These are phyloP conservation scores for Colletotrichum tropicicola DNA, from an alignment of 2,329 filamentous ascomycete species.

Conservation along the genomic window DNA sequence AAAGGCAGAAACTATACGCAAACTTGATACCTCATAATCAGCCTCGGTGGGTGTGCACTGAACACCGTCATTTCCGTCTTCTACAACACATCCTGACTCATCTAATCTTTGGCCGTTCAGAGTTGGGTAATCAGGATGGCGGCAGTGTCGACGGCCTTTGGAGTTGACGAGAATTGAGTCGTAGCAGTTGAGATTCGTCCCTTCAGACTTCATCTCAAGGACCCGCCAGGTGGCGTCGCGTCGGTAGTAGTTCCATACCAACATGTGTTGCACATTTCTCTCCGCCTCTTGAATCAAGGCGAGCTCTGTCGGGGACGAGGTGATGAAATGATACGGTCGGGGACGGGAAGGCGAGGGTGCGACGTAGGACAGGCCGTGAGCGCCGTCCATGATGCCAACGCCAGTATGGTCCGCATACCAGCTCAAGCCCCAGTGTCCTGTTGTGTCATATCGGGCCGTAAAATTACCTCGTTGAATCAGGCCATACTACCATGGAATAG, in stretches of 20 bases:
- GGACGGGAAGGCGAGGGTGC: neutral
- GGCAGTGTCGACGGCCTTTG: constrained; percentile 63
- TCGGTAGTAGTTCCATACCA: constrained; percentile 17
- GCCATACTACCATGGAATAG: too few relatives aligned
- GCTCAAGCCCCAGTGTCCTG: constrained; percentile 14
- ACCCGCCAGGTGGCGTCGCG: constrained; percentile 4
- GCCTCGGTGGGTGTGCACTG: neutral
- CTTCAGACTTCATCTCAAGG: constrained; percentile 7
- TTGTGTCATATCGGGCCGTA: constrained; percentile 4
- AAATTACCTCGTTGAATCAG: constrained; percentile 12
- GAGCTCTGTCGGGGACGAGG: neutral
- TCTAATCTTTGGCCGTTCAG: neutral
- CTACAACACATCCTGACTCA: constrained; percentile 1
- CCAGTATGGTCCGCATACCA: constrained; percentile 23
- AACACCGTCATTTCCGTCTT: constrained; percentile 4
- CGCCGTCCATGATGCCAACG: constrained; percentile 7
- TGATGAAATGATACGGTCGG: constrained; percentile 1
- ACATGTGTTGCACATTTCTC: neutral
- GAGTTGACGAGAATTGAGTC: constrained; percentile 71
- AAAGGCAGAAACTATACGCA: neutral
- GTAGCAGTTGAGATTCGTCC: constrained; percentile 52
- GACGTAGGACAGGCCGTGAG: constrained; percentile 2
- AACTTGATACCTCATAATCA: constrained; percentile 21
- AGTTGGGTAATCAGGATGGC: neutral
- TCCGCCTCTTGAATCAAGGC: constrained; percentile 2